Conservation (phyloP, 805 yeast species). For the Teunomyces tritomae region DNA sequence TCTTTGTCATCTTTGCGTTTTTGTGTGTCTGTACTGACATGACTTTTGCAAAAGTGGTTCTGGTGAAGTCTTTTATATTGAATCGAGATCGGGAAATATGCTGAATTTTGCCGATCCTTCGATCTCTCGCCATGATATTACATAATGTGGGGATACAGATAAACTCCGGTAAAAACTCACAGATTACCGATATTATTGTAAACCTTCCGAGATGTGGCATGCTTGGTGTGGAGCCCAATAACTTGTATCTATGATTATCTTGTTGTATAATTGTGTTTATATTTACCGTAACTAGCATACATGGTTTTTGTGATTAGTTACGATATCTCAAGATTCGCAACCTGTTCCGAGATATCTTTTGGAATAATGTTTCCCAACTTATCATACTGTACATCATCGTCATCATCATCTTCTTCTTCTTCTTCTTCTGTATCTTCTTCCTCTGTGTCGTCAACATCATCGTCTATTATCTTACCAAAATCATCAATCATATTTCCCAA, state of each 20-base stretch:
- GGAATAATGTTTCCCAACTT: constrained; percentile 22
- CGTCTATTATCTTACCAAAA: constrained; percentile 13
- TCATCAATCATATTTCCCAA: constrained; percentile 20
- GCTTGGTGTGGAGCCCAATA: too few species aligned
- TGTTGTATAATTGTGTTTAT: background rate
- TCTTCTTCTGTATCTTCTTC: constrained; percentile 14
- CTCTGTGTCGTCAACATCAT: constrained; percentile 10
- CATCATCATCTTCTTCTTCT: constrained; percentile 10
- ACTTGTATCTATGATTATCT: too few species aligned
- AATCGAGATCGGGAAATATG: background rate
- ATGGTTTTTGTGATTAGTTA: background rate
- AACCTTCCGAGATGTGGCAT: background rate
- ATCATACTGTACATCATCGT: constrained; percentile 16
- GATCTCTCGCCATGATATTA: background rate
- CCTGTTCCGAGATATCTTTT: constrained; percentile 2
- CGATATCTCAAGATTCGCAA: background rate
- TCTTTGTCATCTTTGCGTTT: background rate
- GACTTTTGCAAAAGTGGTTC: background rate
- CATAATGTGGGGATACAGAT: background rate
- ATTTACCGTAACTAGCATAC: background rate
- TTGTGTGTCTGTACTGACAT: background rate
- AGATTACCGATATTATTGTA: background rate
- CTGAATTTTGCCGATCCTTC: background rate
- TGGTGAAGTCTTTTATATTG: background rate
- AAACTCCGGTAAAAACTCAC: background rate